Conservation (phyloP, 2,329 filamentous ascomycete genomes). For the Ophiostoma australiae region DNA sequence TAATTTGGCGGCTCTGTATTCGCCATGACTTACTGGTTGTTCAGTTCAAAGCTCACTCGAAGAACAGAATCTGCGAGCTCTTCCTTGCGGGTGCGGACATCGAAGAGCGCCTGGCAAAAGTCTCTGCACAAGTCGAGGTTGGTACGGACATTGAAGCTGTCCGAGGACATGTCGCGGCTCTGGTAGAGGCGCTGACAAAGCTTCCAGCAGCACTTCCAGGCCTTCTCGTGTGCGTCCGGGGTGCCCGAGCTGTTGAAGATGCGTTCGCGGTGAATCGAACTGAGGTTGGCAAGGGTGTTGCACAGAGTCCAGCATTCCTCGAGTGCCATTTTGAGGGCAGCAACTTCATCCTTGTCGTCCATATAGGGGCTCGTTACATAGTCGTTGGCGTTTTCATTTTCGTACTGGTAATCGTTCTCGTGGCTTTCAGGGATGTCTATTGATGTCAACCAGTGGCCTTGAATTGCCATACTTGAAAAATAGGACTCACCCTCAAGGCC, state of each 20-base stretch:
- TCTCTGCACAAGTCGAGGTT: constrained; percentile 85
- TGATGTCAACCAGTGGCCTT: not conserved
- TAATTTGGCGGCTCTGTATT: not conserved
- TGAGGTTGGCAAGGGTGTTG: constrained; percentile 81
- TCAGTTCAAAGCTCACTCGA: constrained; percentile 88
- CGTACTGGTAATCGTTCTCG: constrained; percentile 40
- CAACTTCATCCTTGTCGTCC: constrained; percentile 53
- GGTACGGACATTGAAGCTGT: constrained; percentile 61
- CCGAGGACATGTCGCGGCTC: constrained; percentile 65
- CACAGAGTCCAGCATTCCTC: constrained; percentile 91
- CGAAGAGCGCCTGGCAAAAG: constrained; percentile 88
- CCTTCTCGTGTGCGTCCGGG: constrained; percentile 74
- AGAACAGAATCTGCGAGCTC: constrained; percentile 80
- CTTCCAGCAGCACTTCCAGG: constrained; percentile 92
- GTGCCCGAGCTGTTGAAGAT: constrained; percentile 71
- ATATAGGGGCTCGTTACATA: constrained; percentile 41
- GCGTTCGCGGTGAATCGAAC: constrained; percentile 73
- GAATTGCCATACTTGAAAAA: not conserved
- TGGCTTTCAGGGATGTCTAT: constrained; percentile 48
- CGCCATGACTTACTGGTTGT: constrained; percentile 64
- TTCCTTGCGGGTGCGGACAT: constrained; percentile 72
- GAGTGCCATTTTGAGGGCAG: constrained; percentile 67
- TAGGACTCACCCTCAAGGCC: constrained; percentile 66
- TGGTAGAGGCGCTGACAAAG: constrained; percentile 86
- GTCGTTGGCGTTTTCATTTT: constrained; percentile 36